Percentiles rank a stretch among this genome's conserved stretches.
Evolutionary conservation across 768 basidiomycete genomes (phyloP).

Genomic region (Pleurotus citrinopileatus): DNA sequence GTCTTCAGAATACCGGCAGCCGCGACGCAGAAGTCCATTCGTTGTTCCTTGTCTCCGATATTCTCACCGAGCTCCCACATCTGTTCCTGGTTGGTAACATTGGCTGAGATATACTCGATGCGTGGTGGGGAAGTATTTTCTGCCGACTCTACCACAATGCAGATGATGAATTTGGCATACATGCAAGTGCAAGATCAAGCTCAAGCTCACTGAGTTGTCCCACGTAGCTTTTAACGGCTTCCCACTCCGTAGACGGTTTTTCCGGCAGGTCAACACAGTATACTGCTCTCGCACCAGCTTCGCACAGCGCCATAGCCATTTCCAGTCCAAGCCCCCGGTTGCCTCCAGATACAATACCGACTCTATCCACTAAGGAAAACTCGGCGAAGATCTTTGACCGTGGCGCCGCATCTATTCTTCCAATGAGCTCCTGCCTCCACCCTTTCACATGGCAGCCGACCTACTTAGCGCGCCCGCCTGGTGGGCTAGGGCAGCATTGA

Average conservation of each 20-base stretch:
- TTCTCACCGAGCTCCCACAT: slow-evolving; percentile 55
- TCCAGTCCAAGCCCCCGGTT: slow-evolving; percentile 79
- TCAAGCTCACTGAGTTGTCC: slow-evolving; percentile 39
- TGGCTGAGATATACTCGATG: slow-evolving; percentile 59
- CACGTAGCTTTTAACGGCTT: slow-evolving; percentile 50
- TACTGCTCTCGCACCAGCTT: slow-evolving; percentile 67
- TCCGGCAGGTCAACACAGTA: slow-evolving; percentile 68
- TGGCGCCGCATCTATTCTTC: slow-evolving; percentile 13
- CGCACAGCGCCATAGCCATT: slow-evolving; percentile 71
- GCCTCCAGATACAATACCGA: slow-evolving; percentile 62
- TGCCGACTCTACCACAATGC: neutral
- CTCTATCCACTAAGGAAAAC: slow-evolving; percentile 54
- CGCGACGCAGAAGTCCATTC: slow-evolving; percentile 76
- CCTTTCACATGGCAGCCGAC: neutral
- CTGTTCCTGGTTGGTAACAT: slow-evolving; percentile 61
- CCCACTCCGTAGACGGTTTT: slow-evolving; percentile 57
- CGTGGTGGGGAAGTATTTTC: slow-evolving; percentile 12
- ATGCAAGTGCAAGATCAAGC: slow-evolving; percentile 8
- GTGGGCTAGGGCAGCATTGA: slow-evolving; percentile 43
- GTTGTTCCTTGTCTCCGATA: slow-evolving; percentile 63
- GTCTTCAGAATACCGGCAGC: slow-evolving; percentile 71
- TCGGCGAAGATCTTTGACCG: slow-evolving; percentile 57
- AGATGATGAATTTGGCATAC: neutral
- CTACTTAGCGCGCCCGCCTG: neutral
- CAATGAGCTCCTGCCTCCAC: neutral